Conservation (phyloP, 305 asterid genomes). For the Rubia tinctorum region DNA sequence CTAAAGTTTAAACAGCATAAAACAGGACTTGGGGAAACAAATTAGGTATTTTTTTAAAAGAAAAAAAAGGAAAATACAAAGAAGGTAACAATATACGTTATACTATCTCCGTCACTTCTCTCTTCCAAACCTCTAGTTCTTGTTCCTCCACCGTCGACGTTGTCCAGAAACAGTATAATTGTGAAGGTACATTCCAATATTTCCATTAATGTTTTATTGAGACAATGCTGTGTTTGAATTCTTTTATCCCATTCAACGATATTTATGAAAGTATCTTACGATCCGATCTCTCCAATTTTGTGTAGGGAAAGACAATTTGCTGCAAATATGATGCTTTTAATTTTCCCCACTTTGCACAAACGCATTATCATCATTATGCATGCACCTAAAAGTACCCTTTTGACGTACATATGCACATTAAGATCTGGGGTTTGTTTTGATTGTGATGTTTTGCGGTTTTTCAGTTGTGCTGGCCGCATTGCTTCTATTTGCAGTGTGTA, state of each 20-base stretch:
- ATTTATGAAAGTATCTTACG: constrained; percentile 23
- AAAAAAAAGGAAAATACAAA: constrained; percentile 7
- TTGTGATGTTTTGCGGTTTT: constrained; percentile 17
- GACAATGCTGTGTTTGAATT: constrained; percentile 7
- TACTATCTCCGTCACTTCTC: constrained; percentile 6
- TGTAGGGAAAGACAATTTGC: constrained; percentile 14
- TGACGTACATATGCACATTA: constrained; percentile 18
- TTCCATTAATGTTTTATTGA: background rate
- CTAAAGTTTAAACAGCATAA: too few species aligned
- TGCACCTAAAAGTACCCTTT: constrained; percentile 5
- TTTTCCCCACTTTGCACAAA: constrained; percentile 13
- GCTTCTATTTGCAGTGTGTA: constrained; percentile 24
- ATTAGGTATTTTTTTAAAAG: too few species aligned
- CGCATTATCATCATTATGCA: background rate
- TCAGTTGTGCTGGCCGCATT: constrained; percentile 19
- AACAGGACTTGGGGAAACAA: too few species aligned
- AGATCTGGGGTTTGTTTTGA: constrained; percentile 31
- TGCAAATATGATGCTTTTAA: constrained; percentile 20
- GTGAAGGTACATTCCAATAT: constrained; percentile 31
- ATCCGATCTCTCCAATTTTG: constrained; percentile 41
- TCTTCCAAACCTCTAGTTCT: constrained; percentile 18
- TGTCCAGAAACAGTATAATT: constrained; percentile 28
- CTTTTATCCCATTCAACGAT: background rate
- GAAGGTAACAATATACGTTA: constrained; percentile 2
- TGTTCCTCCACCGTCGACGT: constrained; percentile 45